phyloP scores from a whole-genome alignment of 2,329 filamentous ascomycete genomes.

The Aspergillus puulaauensis region DNA sequence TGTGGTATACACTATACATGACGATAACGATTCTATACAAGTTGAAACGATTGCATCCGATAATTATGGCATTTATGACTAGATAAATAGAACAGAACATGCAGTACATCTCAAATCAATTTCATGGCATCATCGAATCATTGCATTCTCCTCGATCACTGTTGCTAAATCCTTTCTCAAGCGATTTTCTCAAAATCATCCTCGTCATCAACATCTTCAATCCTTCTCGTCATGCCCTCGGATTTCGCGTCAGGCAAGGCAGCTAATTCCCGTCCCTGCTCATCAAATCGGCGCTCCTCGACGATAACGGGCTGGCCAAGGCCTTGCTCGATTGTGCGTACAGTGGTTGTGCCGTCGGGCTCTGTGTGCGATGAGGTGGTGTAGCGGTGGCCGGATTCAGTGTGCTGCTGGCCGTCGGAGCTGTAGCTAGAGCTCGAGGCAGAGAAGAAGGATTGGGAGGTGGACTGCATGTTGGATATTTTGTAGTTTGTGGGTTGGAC shows the following conservation, averaged over 20 bases:
- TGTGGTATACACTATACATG: not conserved
- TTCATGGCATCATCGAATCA: not conserved
- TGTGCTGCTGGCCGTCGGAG: conserved; percentile 21
- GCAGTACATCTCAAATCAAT: not conserved
- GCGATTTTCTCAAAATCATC: not conserved
- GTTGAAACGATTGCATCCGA: not conserved
- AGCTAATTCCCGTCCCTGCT: conserved; percentile 29
- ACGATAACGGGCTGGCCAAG: conserved; percentile 33
- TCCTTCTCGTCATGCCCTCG: conserved; percentile 25
- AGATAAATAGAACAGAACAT: not conserved
- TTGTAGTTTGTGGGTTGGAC: not conserved
- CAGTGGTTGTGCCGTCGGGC: conserved; percentile 31
- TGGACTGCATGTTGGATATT: not conserved
- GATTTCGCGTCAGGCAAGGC: conserved; percentile 15
- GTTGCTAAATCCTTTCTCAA: not conserved
- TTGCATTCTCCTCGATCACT: not conserved
- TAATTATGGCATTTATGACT: not conserved
- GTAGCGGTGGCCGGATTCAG: conserved; percentile 30
- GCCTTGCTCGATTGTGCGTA: conserved; percentile 35
- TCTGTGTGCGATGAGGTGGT: conserved; percentile 32
- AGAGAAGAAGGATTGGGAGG: not conserved
- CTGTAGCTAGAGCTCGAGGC: not conserved
- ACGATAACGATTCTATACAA: not conserved
- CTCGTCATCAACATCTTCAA: conserved; percentile 28
- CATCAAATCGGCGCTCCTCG: conserved; percentile 36